Base-by-base conservation (phyloP, 2,329 filamentous ascomycete genomes). In the Penicillium freii region DNA sequence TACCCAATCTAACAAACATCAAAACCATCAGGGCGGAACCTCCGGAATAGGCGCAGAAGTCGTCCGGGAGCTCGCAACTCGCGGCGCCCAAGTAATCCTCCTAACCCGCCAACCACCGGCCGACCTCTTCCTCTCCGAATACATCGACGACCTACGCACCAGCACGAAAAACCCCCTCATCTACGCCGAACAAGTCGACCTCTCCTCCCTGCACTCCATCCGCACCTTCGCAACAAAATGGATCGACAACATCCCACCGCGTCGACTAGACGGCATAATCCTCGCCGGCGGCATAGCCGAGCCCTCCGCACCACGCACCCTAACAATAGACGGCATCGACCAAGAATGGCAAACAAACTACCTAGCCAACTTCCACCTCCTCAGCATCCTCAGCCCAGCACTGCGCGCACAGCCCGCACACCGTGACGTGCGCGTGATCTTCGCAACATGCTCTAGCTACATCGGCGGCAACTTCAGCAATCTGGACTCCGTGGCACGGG, bases 331-430 rank as follows among this genome's bases (percentile, higher is more conserved):
- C 69, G 92, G 91, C 0, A 78, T 97, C 15, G 93, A 97, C 71
- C 83, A 88, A 63, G 93, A 89, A 59, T 97, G 92, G 92, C 91
- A 92, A 77, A 81, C 97, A 66, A 99, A 99, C 72, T 99, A 92
- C 73, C 82, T 99, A 39, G 89, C 92, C 62, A 97, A 97, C 74
- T 97, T 97, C 77, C 95, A 99, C 70, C 82, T 99, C 4, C 82
- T 99, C 44, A 90, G 90, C 63, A 95, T 99, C 31, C 81, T 99
- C 36, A 94, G 89, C 66, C 94, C 94, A 0, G 93, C 94, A 0
- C 82, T 99, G 59, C 86, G 91, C 63, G 91, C 90, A 1, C 94
- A 99, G 75, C 94, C 94, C 2, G 87, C 95, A 54, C 94, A 99
- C 73, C 86, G 94, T 67, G 94, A 99, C 73, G 91, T 99, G 17